A percentile compares a stretch with the other conserved stretches of the same genome.
Evolutionary conservation across 495 filamentous ascomycete species (phyloP).

Genomic region (Tuber umbilicatum): DNA sequence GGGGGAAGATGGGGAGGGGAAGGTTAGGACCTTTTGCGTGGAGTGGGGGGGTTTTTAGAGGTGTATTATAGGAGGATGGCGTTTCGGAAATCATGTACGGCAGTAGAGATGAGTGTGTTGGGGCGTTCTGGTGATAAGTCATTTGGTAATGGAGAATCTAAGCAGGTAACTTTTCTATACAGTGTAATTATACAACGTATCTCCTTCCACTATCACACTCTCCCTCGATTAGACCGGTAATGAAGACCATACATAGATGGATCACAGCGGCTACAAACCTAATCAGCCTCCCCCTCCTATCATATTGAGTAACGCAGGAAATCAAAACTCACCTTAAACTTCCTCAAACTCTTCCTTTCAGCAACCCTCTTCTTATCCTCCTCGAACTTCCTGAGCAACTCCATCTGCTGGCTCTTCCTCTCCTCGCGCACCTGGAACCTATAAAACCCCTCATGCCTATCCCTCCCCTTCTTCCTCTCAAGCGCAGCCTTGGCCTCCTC

Average conservation of each 20-base stretch:
- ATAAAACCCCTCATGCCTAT: slow-evolving; percentile 75
- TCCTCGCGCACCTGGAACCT: slow-evolving; percentile 87
- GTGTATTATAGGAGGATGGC: neutral
- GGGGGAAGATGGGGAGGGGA: slow-evolving; percentile 48
- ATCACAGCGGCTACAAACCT: slow-evolving; percentile 22
- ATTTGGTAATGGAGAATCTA: neutral
- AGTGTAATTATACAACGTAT: neutral
- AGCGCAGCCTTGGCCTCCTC: slow-evolving; percentile 67
- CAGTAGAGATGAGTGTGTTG: neutral
- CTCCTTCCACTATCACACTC: neutral
- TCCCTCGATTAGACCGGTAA: neutral
- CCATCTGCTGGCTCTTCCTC: slow-evolving; percentile 70
- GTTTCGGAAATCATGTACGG: neutral
- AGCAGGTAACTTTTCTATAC: neutral
- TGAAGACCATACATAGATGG: neutral
- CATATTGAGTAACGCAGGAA: neutral
- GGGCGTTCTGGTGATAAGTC: neutral
- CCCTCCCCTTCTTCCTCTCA: slow-evolving; percentile 62
- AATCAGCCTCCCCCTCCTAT: neutral
- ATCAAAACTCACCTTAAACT: slow-evolving; percentile 43
- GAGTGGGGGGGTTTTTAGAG: slow-evolving; percentile 77
- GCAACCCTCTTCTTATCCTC: slow-evolving; percentile 58
- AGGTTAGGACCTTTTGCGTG: slow-evolving; percentile 64
- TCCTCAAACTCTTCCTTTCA: slow-evolving; percentile 54
- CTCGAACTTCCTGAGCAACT: slow-evolving; percentile 61